Base-by-base conservation (phyloP, 805 yeast genomes). In the Pichia heedii region DNA sequence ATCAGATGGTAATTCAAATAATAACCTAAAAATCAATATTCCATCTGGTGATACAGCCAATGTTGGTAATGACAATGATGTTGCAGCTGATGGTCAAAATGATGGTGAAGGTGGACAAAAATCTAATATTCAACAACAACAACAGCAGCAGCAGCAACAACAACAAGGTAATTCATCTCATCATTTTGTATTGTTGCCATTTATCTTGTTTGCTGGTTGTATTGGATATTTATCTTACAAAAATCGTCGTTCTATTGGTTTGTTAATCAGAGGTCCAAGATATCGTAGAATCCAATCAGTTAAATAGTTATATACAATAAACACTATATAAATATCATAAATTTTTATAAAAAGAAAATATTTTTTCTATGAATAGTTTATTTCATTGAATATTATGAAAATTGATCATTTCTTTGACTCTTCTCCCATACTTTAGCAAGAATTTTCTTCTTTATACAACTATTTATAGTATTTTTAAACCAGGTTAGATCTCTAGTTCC, bases 251-350 rank as follows among this genome's bases (percentile, higher is more conserved):
- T 52, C 50, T n/a, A 41, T 61, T 20, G 30, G 50, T 29, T 45
- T 44, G 29, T 45, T 54, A 8, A 33, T 59, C 12, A 48, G 50
- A 21, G 63, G 63, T 16, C 62, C 63, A 39, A 52, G 63, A 48
- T 61, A 61, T 44, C 54, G 62, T 46, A 50, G 63, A 40, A 30
- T 53, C 10, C 49, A 34, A 42, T 29, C 32, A 10, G 32, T 29
- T 29, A 29, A 15, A 13, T 29, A 16, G 32, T 27, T 27, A 11
- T 27, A 11, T 27, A 11, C 15, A 27, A 12, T 12, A n/a, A n/a
- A n/a, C n/a, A n/a, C n/a, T n/a, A n/a, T n/a, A n/a, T n/a, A n/a
- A n/a, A n/a, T n/a, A n/a, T n/a, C n/a, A n/a, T 22, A 22, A 4
- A 13, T 15, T 11, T 22, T 21, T 20, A 27, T 27, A 27, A 24